Evolutionary conservation across 169 alveolate species (phyloP), one percentile per base, ranked within the genome.

Genomic region (Eimeria tenella): DNA sequence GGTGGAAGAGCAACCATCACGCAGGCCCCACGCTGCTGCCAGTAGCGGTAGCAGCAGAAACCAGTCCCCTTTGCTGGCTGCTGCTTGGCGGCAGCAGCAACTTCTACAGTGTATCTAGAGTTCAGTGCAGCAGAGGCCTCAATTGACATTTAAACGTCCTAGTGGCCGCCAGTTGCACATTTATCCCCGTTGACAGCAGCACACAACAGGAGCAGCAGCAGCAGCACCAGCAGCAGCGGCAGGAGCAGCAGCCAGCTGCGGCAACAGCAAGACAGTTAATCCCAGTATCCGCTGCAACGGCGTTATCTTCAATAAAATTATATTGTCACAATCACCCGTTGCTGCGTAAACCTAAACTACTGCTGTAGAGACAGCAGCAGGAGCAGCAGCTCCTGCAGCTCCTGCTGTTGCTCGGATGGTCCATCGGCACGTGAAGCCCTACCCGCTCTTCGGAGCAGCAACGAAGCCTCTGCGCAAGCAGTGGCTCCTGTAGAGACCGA

Each of bases 321-420:
- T 15, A 63, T 15, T 17, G 17, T 63, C 21, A 19, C 10, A 0
- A n/a, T 21, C 49, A 3, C 82, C 23, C 49, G 55, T 25, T 71
- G 82, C 82, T 21, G 82, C 82, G 8, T n/a, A 25, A 71, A 31
- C 53, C 23, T 65, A 5, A 31, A 62, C 23, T 19, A 17, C 49
- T 10, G 19, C 62, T 5, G 21, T n/a, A 42, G 52, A 62, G 92
- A 42, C 79, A 50, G 58, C 70, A 55, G 58, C 75, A 58, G 13
- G 77, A 83, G 77, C 74, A 63, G 74, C 74, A 63, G 74, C 74
- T 19, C 63, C 87, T 42, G 87, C 87, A n/a, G 87, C 65, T 49
- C 63, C 87, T 49, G 87, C 87, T 49, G 83, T 50, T 73, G 83
- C 52, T 23, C 52, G 52, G 83, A 73, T 73, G 83, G 83, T 42